phyloP scores from a whole-genome alignment of 2,329 filamentous ascomycete species.

The Diaporthe capsici region DNA sequence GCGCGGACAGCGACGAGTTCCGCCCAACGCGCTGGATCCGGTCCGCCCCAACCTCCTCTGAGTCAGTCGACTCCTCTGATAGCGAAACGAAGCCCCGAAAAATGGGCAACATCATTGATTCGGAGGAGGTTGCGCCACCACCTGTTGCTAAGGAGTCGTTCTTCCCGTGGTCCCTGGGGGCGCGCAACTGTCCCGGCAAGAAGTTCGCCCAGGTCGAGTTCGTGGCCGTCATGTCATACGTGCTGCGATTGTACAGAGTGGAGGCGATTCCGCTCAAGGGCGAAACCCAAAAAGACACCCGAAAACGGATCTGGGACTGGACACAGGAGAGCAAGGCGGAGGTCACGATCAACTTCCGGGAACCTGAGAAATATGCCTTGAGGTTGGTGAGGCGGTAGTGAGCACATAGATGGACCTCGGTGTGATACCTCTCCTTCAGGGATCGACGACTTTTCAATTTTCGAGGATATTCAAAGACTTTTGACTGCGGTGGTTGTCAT shows the following conservation, averaged over 20 bases:
- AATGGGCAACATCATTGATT: neutral
- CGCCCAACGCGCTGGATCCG: constrained; percentile 36
- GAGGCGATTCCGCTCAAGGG: constrained; percentile 6
- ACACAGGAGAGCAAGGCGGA: constrained; percentile 15
- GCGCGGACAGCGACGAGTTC: constrained; percentile 14
- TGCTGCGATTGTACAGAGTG: neutral
- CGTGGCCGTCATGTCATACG: constrained; percentile 17
- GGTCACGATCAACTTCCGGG: constrained; percentile 23
- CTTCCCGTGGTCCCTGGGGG: constrained; percentile 18
- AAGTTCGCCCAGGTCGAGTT: constrained; percentile 36
- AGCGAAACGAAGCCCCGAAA: neutral
- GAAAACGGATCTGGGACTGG: constrained; percentile 15
- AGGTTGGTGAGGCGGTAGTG: constrained; percentile 26
- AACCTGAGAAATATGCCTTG: constrained; percentile 44
- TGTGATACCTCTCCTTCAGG: fast-evolving
- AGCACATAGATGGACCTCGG: neutral
- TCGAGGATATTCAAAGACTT: fast-evolving
- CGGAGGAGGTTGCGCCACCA: neutral
- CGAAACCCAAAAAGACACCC: neutral
- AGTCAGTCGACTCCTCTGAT: too few relatives aligned
- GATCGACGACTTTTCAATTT: neutral
- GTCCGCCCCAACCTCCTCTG: neutral
- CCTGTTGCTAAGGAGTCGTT: constrained; percentile 23
- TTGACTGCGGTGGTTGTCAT: too few relatives aligned
- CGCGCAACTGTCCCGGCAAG: constrained; percentile 32